Conservation (phyloP, 495 filamentous ascomycete species). For the Daldinia caldariorum region DNA sequence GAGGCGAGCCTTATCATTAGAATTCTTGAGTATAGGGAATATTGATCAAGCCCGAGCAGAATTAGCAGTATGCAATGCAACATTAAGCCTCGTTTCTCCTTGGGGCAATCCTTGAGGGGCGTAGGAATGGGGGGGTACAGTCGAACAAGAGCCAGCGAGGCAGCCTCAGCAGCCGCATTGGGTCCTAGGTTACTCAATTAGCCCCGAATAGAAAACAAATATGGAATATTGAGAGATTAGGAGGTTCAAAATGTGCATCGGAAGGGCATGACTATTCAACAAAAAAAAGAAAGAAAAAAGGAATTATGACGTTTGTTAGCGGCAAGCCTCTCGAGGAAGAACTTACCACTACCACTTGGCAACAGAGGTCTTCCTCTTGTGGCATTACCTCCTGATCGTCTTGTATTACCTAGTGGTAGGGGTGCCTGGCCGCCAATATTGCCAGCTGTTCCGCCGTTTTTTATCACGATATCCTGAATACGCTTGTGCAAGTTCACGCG, state of each 20-base stretch:
- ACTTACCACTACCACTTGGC: constrained; percentile 48
- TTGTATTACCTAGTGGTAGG: constrained; percentile 39
- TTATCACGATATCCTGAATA: constrained; percentile 55
- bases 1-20: constrained; percentile 75
- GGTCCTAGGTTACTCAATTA: constrained; percentile 43
- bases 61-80: constrained; percentile 74
- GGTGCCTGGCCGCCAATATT: constrained; percentile 29
- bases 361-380: constrained; percentile 37
- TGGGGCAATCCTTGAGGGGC: constrained; percentile 51
- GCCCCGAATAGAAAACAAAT: constrained; percentile 4
- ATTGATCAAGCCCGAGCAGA: constrained; percentile 82
- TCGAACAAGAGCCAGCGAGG: constrained; percentile 51
- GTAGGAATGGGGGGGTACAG: constrained; percentile 59
- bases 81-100: constrained; percentile 59
- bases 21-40: constrained; percentile 78
- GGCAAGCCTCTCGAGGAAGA: constrained; percentile 36
- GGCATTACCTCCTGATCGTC: constrained; percentile 32
- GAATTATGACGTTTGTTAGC: constrained; percentile 16
- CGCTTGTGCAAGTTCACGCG: constrained; percentile 51
- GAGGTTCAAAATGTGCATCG: not conserved
- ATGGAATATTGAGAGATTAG: not conserved
- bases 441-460: constrained; percentile 42
- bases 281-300: too few species aligned
- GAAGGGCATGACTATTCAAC: not conserved
- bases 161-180: constrained; percentile 46